phyloP scores from a whole-genome alignment of 2,329 filamentous ascomycete species.

The Neoarthrinium moseri region DNA sequence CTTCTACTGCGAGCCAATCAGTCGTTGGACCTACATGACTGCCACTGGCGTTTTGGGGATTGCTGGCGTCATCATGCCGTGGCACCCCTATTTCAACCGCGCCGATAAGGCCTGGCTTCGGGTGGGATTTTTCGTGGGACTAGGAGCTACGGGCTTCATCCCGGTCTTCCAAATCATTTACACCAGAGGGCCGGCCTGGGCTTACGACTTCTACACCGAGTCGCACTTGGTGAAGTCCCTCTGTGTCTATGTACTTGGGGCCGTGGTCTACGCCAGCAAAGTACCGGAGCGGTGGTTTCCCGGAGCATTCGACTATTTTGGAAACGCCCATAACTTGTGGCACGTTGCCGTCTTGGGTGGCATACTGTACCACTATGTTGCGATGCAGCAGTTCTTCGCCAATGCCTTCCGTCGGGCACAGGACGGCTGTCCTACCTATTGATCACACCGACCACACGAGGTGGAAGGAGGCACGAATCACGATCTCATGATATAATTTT shows the following conservation, averaged over 20 bases:
- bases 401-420: constrained; percentile 69
- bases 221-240: constrained; percentile 73
- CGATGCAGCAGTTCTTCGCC: constrained; percentile 94
- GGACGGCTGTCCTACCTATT: constrained; percentile 56
- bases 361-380: constrained; percentile 94
- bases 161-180: constrained; percentile 81
- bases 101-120: constrained; percentile 89
- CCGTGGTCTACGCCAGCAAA: constrained; percentile 85
- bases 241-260: constrained; percentile 80
- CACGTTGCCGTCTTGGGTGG: constrained; percentile 86
- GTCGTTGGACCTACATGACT: constrained; percentile 82
- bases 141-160: constrained; percentile 85
- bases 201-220: constrained; percentile 87
- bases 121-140: constrained; percentile 85
- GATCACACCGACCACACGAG: constrained; percentile 15
- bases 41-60: constrained; percentile 79
- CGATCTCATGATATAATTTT: too few species aligned
- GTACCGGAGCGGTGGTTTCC: constrained; percentile 91
- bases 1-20: constrained; percentile 94
- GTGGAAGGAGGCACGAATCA: too few species aligned
- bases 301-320: constrained; percentile 91
- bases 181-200: constrained; percentile 76
- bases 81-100: constrained; percentile 94
- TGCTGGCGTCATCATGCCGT: constrained; percentile 86
- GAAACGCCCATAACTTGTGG: constrained; percentile 97